Evolutionary conservation across 1,139 yeast species (phyloP).

Genomic region (Magnusiomyces magnusii): DNA sequence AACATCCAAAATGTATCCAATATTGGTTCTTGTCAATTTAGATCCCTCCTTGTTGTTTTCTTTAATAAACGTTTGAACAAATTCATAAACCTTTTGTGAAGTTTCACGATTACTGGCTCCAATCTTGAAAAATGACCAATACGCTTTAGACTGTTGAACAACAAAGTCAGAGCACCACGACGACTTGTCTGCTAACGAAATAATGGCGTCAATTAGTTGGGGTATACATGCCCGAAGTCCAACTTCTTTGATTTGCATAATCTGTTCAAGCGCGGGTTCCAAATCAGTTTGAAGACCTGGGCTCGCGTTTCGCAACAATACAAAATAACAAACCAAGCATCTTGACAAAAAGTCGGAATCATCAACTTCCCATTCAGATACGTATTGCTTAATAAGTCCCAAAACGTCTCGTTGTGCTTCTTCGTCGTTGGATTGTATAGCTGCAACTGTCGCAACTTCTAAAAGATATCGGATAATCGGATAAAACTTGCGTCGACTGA

Average conservation of each 20-base stretch:
- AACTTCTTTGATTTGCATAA: conserved; percentile 15
- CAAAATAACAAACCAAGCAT: conserved; percentile 23
- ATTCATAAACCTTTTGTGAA: conserved; percentile 44
- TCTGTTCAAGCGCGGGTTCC: conserved; percentile 3
- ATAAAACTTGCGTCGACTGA: conserved; percentile 20
- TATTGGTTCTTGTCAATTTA: conserved; percentile 24
- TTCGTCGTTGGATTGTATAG: conserved; percentile 13
- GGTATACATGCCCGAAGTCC: conserved; percentile 17
- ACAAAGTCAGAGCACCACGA: too few relatives aligned
- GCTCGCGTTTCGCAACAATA: conserved; percentile 37
- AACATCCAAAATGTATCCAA: conserved; percentile 45
- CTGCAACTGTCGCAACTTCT: conserved; percentile 23
- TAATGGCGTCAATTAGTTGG: conserved; percentile 41
- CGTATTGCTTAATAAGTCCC: conserved; percentile 23
- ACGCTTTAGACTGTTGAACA: conserved; percentile 37
- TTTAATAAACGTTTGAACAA: too few relatives aligned
- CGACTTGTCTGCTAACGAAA: conserved; percentile 46
- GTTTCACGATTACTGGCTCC: conserved; percentile 50
- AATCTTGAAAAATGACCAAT: conserved; percentile 56
- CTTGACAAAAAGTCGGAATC: conserved; percentile 30
- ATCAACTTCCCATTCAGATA: conserved; percentile 23
- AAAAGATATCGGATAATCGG: conserved; percentile 19
- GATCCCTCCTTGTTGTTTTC: too few relatives aligned
- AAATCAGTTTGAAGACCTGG: conserved; percentile 33
- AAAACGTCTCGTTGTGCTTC: conserved; percentile 22